Percentiles rank a stretch among this genome's conserved stretches.
Evolutionary conservation across 2,329 filamentous ascomycete species (phyloP).

Genomic region (Xylariales sp.): DNA sequence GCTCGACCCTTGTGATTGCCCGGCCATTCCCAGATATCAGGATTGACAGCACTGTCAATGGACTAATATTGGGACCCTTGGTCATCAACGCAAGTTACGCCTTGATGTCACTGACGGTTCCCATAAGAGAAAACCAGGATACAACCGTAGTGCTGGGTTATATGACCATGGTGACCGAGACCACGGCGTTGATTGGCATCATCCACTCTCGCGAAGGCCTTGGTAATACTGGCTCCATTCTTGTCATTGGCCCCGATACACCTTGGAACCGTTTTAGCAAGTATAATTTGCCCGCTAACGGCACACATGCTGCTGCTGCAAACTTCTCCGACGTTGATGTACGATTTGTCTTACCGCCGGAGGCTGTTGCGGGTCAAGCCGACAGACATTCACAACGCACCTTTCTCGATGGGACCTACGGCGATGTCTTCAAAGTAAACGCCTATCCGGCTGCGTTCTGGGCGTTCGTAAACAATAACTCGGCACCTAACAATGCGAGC

Average conservation of each 20-base stretch:
- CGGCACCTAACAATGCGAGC: conserved; percentile 60
- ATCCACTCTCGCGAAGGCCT: conserved; percentile 64
- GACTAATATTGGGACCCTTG: conserved; percentile 73
- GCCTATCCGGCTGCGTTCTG: conserved; percentile 59
- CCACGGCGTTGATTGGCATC: conserved; percentile 57
- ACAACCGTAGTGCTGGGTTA: conserved; percentile 68
- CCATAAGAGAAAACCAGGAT: conserved; percentile 65
- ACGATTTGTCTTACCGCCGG: conserved; percentile 58
- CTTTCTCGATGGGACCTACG: conserved; percentile 35
- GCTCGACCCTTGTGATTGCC: conserved; percentile 39
- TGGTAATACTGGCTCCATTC: conserved; percentile 62
- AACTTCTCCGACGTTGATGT: conserved; percentile 42
- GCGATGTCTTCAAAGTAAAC: conserved; percentile 52
- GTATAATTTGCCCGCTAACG: conserved; percentile 40
- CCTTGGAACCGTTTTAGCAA: conserved; percentile 60
- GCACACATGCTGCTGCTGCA: conserved; percentile 30
- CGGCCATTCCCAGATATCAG: conserved; percentile 45
- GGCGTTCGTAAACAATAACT: conserved; percentile 50
- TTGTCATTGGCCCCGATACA: conserved; percentile 65
- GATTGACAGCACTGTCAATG: conserved; percentile 43
- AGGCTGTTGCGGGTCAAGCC: conserved; percentile 28
- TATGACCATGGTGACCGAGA: conserved; percentile 74
- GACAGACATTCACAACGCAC: conserved; percentile 47
- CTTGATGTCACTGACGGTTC: conserved; percentile 75
- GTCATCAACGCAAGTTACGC: conserved; percentile 68